Evolutionary conservation across 371 early-diverging fungal genomes (phyloP).

Genomic region (Thermomucor indicae-seudaticae): DNA sequence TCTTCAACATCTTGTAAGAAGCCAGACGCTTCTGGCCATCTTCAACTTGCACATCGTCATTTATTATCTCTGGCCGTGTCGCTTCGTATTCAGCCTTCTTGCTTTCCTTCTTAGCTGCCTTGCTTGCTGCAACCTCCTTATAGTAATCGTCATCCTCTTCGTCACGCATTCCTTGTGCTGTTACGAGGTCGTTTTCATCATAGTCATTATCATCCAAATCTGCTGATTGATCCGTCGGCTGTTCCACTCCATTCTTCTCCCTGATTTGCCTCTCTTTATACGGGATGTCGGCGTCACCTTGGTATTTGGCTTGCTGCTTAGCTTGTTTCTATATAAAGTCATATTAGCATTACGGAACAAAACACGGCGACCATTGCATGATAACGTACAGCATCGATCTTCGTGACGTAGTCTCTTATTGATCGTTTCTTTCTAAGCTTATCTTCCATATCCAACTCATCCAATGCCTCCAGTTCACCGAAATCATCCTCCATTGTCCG

Average conservation of each 20-base stretch:
- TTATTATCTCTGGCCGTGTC: slow-evolving; percentile 33
- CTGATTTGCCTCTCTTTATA: slow-evolving; percentile 58
- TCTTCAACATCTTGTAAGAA: slow-evolving; percentile 89
- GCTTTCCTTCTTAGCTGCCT: slow-evolving; percentile 46
- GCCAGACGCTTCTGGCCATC: slow-evolving; percentile 75
- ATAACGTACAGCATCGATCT: slow-evolving; percentile 62
- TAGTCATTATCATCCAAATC: slow-evolving; percentile 64
- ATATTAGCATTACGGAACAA: not conserved
- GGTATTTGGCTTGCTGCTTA: slow-evolving; percentile 44
- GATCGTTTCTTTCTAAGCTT: slow-evolving; percentile 67
- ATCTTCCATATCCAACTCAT: slow-evolving; percentile 78
- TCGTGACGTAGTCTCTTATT: slow-evolving; percentile 68
- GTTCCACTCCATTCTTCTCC: slow-evolving; percentile 55
- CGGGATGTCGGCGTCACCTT: slow-evolving; percentile 76
- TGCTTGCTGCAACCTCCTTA: slow-evolving; percentile 39
- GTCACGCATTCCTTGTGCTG: slow-evolving; percentile 33
- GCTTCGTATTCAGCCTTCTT: slow-evolving; percentile 45
- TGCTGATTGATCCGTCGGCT: slow-evolving; percentile 52
- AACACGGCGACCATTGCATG: not conserved
- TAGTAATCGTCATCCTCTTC: slow-evolving; percentile 56
- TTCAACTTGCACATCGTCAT: slow-evolving; percentile 39
- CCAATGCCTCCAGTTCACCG: slow-evolving; percentile 72
- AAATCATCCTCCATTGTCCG: slow-evolving; percentile 62
- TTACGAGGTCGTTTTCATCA: slow-evolving; percentile 49
- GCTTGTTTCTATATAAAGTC: slow-evolving; percentile 26